A percentile compares a stretch with the other conserved stretches of the same genome.
Conservation (phyloP, 2,329 filamentous ascomycete species). For the Sporothrix pseudoabietina region DNA sequence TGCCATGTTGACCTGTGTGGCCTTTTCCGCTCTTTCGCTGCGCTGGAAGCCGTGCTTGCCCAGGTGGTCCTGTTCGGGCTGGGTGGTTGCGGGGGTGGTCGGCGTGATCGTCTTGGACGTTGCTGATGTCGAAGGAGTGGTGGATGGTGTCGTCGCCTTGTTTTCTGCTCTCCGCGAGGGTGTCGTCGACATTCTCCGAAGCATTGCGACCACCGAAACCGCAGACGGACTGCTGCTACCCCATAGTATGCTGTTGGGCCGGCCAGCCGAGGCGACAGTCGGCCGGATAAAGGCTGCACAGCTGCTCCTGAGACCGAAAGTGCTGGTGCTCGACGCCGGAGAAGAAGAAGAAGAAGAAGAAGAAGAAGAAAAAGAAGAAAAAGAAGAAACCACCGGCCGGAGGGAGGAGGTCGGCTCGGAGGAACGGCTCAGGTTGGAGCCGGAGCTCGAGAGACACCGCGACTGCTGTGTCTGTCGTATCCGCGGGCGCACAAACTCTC, state of each 20-base stretch:
- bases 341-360: background rate
- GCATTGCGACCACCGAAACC: conserved; percentile 8
- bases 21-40: conserved; percentile 82
- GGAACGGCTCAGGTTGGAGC: background rate
- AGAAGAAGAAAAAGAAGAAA: background rate
- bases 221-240: conserved; percentile 19
- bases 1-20: conserved; percentile 84
- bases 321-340: background rate
- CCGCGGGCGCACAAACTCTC: conserved; percentile 18
- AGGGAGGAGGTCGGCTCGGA: background rate
- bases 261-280: background rate
- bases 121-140: background rate
- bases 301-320: background rate
- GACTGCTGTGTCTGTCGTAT: conserved; percentile 17
- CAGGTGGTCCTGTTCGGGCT: conserved; percentile 32
- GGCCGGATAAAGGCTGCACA: background rate
- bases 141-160: conserved; percentile 43
- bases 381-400: background rate
- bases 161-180: background rate
- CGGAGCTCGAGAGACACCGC: conserved; percentile 7
- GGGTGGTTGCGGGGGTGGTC: background rate
- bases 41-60: conserved; percentile 40
- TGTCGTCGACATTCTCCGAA: conserved; percentile 31
- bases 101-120: background rate
- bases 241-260: conserved; percentile 27